Conservation (phyloP, 768 basidiomycete species). For the Fomitopsis pulvina region DNA sequence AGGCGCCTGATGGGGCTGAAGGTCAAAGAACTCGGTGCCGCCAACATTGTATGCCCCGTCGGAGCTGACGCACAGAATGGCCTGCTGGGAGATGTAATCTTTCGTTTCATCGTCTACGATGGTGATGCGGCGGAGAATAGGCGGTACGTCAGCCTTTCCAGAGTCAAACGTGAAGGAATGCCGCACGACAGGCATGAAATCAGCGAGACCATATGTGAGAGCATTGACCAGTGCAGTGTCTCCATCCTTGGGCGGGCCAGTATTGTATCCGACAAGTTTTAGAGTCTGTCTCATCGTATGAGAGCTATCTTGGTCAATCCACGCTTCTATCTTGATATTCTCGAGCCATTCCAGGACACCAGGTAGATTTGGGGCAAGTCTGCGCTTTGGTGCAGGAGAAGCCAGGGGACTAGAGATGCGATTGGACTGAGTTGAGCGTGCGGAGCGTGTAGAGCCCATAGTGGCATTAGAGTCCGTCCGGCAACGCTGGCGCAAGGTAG, state of each 20-base stretch:
- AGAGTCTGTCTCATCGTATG: constrained; percentile 55
- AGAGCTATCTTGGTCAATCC: constrained; percentile 84
- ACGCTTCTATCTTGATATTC: constrained; percentile 48
- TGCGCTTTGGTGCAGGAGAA: background rate
- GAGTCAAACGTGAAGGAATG: constrained; percentile 58
- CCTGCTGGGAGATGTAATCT: constrained; percentile 76
- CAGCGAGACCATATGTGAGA: constrained; percentile 42
- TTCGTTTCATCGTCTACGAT: constrained; percentile 59
- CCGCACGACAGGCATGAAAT: constrained; percentile 56
- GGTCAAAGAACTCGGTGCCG: constrained; percentile 47
- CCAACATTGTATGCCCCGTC: constrained; percentile 74
- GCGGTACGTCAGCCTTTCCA: constrained; percentile 48
- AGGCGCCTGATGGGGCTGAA: constrained; percentile 7
- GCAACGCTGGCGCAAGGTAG: background rate
- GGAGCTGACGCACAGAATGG: constrained; percentile 56
- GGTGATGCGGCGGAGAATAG: constrained; percentile 64
- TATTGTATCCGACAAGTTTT: constrained; percentile 42
- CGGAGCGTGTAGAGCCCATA: constrained; percentile 8
- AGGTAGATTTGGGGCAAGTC: constrained; percentile 21
- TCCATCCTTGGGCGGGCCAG: constrained; percentile 3
- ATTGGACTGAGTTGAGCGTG: constrained; percentile 5
- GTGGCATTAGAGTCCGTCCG: background rate
- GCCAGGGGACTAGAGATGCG: constrained; percentile 5
- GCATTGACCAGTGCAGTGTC: constrained; percentile 20
- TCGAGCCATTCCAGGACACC: constrained; percentile 46